Conservation (phyloP, 805 yeast species). For the Cyberlindnera xishuangbannaensis region DNA sequence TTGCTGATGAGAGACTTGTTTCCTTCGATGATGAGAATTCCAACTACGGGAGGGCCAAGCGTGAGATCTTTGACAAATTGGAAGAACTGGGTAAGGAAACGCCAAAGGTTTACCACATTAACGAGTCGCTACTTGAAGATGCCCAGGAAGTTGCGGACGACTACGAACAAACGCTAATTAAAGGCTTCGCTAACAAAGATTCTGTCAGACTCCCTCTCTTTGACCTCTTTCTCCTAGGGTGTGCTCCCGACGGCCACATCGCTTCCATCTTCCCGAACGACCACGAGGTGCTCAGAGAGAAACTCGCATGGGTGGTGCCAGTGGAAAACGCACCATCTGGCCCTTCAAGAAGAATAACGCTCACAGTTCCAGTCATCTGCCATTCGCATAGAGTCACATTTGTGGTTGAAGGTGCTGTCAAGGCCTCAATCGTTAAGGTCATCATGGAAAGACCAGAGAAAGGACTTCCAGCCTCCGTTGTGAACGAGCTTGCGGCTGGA, state of each 20-base stretch:
- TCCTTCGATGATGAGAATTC: slow-evolving; percentile 79
- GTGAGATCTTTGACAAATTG: slow-evolving; percentile 71
- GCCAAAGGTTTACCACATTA: slow-evolving; percentile 81
- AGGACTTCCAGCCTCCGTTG: slow-evolving; percentile 89
- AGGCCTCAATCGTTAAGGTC: slow-evolving; percentile 85
- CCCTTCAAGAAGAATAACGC: slow-evolving; percentile 78
- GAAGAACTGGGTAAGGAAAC: slow-evolving; percentile 28
- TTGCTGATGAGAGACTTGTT: slow-evolving; percentile 94
- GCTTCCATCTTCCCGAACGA: slow-evolving; percentile 91
- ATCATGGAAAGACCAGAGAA: slow-evolving; percentile 97
- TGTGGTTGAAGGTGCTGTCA: slow-evolving; percentile 94
- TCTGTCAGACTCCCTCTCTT: slow-evolving; percentile 94
- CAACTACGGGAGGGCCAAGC: slow-evolving; percentile 84
- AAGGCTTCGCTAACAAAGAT: slow-evolving; percentile 93
- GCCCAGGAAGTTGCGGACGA: slow-evolving; percentile 92
- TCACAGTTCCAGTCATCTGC: slow-evolving; percentile 90
- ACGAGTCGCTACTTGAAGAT: slow-evolving; percentile 66
- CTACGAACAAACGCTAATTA: slow-evolving; percentile 81
- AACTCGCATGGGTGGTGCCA: slow-evolving; percentile 92
- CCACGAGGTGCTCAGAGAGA: slow-evolving; percentile 82
- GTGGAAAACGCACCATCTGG: slow-evolving; percentile 89
- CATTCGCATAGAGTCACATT: slow-evolving; percentile 90
- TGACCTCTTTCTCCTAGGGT: slow-evolving; percentile 84
- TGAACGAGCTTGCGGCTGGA: slow-evolving; percentile 95
- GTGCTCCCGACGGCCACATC: slow-evolving; percentile 98